A percentile compares a stretch with the other conserved stretches of the same genome.
Conservation (phyloP, 179 eudicot species). For the Nepenthes alata region DNA sequence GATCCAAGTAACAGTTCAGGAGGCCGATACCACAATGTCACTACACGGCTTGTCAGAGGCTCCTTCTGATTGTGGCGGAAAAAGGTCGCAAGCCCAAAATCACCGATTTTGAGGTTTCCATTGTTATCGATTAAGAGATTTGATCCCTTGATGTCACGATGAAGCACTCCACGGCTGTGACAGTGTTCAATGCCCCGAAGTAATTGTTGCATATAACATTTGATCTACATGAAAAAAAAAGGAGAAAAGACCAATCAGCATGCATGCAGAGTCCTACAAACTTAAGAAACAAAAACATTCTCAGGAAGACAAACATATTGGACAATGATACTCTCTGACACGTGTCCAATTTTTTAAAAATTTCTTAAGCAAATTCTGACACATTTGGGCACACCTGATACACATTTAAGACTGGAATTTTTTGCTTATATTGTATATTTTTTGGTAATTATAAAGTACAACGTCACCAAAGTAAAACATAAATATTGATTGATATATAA, state of each 20-base stretch:
- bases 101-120: slow-evolving; percentile 48
- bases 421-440: too few relatives aligned
- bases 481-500: too few relatives aligned
- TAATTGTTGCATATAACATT: slow-evolving; percentile 42
- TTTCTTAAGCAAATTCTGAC: too few relatives aligned
- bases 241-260: background rate
- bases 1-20: slow-evolving; percentile 71
- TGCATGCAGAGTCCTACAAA: too few relatives aligned
- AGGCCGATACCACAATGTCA: slow-evolving; percentile 73
- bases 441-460: too few relatives aligned
- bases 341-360: too few relatives aligned
- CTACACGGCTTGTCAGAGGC: slow-evolving; percentile 66
- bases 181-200: slow-evolving; percentile 41
- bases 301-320: too few relatives aligned
- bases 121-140: slow-evolving; percentile 36
- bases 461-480: too few relatives aligned
- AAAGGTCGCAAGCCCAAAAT: slow-evolving; percentile 61
- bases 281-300: too few relatives aligned
- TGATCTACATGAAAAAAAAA: slow-evolving; percentile 27
- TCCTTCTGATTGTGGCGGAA: slow-evolving; percentile 40
- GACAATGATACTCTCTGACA: too few relatives aligned
- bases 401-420: too few relatives aligned
- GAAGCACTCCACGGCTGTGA: slow-evolving; percentile 37
- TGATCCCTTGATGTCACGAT: slow-evolving; percentile 50
- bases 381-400: too few relatives aligned